Conservation (phyloP, 129 eudicot species). For the Saussurea involucrata region DNA sequence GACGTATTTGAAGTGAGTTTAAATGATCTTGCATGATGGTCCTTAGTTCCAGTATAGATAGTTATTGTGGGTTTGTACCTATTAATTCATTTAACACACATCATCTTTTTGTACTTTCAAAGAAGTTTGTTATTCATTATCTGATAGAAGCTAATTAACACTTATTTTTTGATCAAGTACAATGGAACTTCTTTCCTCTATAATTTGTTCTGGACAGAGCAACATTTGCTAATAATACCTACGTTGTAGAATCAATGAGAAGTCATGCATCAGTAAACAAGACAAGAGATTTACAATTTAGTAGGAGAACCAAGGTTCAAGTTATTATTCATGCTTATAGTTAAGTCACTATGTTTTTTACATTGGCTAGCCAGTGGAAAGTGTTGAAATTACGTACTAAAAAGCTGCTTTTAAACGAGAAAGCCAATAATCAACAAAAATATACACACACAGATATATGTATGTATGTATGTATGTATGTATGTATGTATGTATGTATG, state of each 20-base stretch:
- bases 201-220: background rate
- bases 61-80: background rate
- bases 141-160: background rate
- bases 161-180: background rate
- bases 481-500: too few relatives aligned
- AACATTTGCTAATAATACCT: background rate
- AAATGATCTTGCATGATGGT: background rate
- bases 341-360: background rate
- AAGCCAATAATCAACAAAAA: background rate
- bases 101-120: background rate
- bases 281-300: background rate
- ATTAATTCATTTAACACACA: background rate
- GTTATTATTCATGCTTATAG: background rate
- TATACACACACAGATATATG: background rate
- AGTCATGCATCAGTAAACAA: background rate
- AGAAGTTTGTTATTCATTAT: background rate
- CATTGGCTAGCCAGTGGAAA: background rate
- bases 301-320: background rate
- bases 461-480: too few relatives aligned
- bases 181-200: background rate
- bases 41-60: background rate
- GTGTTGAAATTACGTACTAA: background rate
- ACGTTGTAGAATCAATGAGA: background rate
- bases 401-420: background rate
- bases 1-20: background rate